A percentile compares a stretch with the other conserved stretches of the same genome.
Evolutionary conservation across 108 stramenopile species (phyloP).

Genomic region (Nitzschia palea): DNA sequence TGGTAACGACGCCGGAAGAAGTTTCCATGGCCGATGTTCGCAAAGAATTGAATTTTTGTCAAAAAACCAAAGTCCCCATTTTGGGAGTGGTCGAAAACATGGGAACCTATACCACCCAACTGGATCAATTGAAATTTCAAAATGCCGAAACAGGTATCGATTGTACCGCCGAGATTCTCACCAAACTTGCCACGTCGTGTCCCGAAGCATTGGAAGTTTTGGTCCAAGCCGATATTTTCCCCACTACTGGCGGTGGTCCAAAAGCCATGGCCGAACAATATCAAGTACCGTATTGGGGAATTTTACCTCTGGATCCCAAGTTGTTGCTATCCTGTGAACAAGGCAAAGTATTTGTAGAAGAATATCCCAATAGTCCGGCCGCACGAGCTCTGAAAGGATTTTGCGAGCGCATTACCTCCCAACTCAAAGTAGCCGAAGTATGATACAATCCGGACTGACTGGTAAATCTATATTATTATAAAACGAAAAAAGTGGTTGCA

Average conservation of each 20-base stretch:
- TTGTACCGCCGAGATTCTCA: constrained; percentile 62
- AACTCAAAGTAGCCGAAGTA: constrained; percentile 73
- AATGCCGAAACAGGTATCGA: constrained; percentile 27
- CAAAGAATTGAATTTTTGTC: constrained; percentile 98
- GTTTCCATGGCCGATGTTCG: constrained; percentile 97
- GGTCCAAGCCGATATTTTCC: constrained; percentile 74
- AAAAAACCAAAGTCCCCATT: constrained; percentile 91
- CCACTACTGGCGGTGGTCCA: constrained; percentile 62
- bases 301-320: constrained; percentile 93
- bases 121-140: constrained; percentile 65
- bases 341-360: constrained; percentile 77
- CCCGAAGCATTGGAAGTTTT: constrained; percentile 72
- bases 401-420: constrained; percentile 48
- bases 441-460: too few relatives aligned
- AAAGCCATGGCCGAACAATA: constrained; percentile 88
- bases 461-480: too few relatives aligned
- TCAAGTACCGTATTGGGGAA: constrained; percentile 89
- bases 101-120: constrained; percentile 70
- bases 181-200: constrained; percentile 60
- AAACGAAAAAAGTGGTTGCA: too few relatives aligned
- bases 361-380: constrained; percentile 50
- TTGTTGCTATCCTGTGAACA: constrained; percentile 91
- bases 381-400: constrained; percentile 60
- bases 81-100: constrained; percentile 99
- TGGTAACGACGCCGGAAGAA: constrained; percentile 99